phyloP scores from a whole-genome alignment of 2,329 filamentous ascomycete genomes.

The Neoscytalidium dimidiatum region DNA sequence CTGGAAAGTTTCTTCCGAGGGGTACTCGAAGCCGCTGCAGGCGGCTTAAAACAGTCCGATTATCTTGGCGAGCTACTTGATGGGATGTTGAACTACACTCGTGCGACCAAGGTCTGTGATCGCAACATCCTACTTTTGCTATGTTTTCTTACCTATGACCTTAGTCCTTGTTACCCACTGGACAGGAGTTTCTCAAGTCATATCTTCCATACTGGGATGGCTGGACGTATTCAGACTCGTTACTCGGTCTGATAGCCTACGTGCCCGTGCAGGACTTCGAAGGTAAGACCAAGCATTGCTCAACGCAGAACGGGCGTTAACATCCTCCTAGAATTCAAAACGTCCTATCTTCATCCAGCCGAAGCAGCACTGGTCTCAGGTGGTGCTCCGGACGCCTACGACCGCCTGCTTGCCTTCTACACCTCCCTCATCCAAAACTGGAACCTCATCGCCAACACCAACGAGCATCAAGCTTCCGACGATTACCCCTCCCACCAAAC shows the following conservation, averaged over 20 bases:
- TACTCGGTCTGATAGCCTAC: slow-evolving; percentile 59
- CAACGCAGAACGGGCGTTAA: not conserved
- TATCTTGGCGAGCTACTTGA: slow-evolving; percentile 35
- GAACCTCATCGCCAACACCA: slow-evolving; percentile 32
- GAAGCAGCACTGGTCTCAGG: slow-evolving; percentile 44
- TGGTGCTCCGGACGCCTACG: slow-evolving; percentile 50
- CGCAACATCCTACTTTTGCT: too few species aligned
- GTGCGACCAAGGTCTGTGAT: slow-evolving; percentile 35
- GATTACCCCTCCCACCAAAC: slow-evolving; percentile 43
- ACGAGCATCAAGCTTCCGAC: slow-evolving; percentile 43
- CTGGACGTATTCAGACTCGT: slow-evolving; percentile 29
- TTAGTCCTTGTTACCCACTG: slow-evolving; percentile 35
- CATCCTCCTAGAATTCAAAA: slow-evolving; percentile 33
- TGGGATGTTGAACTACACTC: slow-evolving; percentile 35
- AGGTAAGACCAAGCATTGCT: slow-evolving; percentile 42
- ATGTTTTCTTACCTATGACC: too few species aligned
- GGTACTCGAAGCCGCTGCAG: not conserved
- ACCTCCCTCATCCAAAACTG: slow-evolving; percentile 59
- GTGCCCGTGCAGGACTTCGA: slow-evolving; percentile 54
- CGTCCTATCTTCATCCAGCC: slow-evolving; percentile 38
- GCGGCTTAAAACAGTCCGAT: slow-evolving; percentile 23
- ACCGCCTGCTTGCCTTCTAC: slow-evolving; percentile 67
- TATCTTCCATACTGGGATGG: slow-evolving; percentile 43
- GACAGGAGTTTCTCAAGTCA: slow-evolving; percentile 33
- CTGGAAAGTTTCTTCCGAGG: slow-evolving; percentile 17